phyloP scores from a whole-genome alignment of 2,329 filamentous ascomycete species.

The Fusarium humuli region DNA sequence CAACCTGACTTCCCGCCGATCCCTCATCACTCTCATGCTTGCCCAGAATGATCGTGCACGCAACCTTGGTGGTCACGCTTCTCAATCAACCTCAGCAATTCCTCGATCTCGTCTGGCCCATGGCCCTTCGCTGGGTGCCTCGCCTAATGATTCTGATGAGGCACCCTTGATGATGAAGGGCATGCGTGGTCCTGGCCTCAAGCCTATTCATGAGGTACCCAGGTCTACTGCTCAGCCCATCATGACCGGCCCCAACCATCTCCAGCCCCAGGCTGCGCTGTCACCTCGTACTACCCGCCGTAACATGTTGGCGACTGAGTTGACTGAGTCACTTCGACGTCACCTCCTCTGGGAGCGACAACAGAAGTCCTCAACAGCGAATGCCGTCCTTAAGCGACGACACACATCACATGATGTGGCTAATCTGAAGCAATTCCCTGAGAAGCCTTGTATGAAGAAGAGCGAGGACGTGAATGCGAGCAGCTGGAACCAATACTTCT shows the following conservation, averaged over 20 bases:
- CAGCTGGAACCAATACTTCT: conserved; percentile 89
- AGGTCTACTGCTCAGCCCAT: conserved; percentile 82
- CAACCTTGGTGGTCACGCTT: conserved; percentile 74
- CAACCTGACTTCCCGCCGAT: conserved; percentile 86
- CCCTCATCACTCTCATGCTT: conserved; percentile 89
- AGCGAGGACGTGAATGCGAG: conserved; percentile 73
- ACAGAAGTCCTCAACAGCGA: conserved; percentile 90
- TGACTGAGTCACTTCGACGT: conserved; percentile 91
- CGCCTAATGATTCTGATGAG: conserved; percentile 71
- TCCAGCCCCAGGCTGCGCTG: conserved; percentile 76
- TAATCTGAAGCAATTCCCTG: conserved; percentile 85
- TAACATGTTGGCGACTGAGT: conserved; percentile 95
- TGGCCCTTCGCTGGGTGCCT: conserved; percentile 58
- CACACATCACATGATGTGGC: conserved; percentile 93
- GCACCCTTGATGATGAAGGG: conserved; percentile 74
- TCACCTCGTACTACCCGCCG: conserved; percentile 92
- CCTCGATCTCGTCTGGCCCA: conserved; percentile 67
- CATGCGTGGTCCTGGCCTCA: conserved; percentile 60
- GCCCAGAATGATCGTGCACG: conserved; percentile 78
- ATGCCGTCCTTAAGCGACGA: conserved; percentile 87
- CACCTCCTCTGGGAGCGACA: conserved; percentile 95
- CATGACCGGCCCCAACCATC: conserved; percentile 74
- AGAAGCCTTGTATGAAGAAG: conserved; percentile 70
- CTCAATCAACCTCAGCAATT: conserved; percentile 76
- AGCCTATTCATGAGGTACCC: conserved; percentile 71